Conservation (phyloP, 1,139 yeast genomes). For the Pichiaceae sp. region DNA sequence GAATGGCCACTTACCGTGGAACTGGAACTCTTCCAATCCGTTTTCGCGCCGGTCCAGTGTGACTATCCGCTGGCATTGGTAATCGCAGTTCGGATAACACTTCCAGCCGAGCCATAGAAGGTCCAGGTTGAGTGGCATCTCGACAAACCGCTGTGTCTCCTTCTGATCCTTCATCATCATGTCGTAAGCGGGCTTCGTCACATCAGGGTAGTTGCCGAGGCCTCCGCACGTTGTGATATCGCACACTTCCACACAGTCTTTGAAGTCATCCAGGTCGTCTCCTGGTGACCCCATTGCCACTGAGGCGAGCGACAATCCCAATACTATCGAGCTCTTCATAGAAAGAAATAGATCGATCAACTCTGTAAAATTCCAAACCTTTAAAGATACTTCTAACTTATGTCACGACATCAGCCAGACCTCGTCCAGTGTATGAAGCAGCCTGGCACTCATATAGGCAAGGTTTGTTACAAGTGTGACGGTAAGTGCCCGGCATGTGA, state of each 20-base stretch:
- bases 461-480: slow-evolving; percentile 78
- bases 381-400: slow-evolving; percentile 24
- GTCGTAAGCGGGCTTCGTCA: slow-evolving; percentile 8
- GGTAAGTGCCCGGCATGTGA: slow-evolving; percentile 92
- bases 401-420: slow-evolving; percentile 92
- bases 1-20: slow-evolving; percentile 98
- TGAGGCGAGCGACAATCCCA: neutral
- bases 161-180: slow-evolving; percentile 15
- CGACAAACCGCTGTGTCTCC: slow-evolving; percentile 26
- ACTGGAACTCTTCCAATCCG: slow-evolving; percentile 58
- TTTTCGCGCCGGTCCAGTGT: slow-evolving; percentile 43
- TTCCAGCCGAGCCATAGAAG: slow-evolving; percentile 61
- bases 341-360: neutral
- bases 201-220: slow-evolving; percentile 16
- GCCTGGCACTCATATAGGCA: slow-evolving; percentile 68
- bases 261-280: slow-evolving; percentile 64
- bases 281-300: slow-evolving; percentile 54
- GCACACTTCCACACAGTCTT: slow-evolving; percentile 59
- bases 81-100: slow-evolving; percentile 81
- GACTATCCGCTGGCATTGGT: slow-evolving; percentile 74
- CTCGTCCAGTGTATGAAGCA: slow-evolving; percentile 79
- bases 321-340: neutral
- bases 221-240: slow-evolving; percentile 31
- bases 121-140: slow-evolving; percentile 33
- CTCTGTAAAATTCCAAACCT: neutral